Percentiles rank a stretch among this genome's conserved stretches.
These are phyloP conservation scores for Pythium aristosporum DNA, from an alignment of 352 stramenopile genomes.

Conservation along the genomic window DNA sequence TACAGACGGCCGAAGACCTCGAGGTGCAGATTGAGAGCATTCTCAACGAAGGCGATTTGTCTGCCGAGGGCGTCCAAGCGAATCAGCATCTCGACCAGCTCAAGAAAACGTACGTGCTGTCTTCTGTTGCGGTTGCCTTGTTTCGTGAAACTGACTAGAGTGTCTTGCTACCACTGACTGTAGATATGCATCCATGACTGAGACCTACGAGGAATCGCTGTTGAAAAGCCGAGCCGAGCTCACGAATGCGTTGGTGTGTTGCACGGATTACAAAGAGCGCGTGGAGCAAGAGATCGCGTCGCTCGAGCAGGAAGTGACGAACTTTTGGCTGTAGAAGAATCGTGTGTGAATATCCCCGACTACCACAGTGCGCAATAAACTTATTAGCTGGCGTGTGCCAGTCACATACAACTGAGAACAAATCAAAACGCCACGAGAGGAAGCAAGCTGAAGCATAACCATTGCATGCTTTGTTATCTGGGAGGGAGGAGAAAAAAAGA, in stretches of 20 bases:
- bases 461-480: background rate
- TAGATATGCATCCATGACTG: constrained; percentile 51
- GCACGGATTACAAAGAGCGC: constrained; percentile 64
- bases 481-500: background rate
- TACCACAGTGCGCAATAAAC: constrained; percentile 13
- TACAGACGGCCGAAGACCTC: constrained; percentile 57
- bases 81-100: constrained; percentile 42
- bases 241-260: constrained; percentile 58
- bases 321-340: constrained; percentile 39
- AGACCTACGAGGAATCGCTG: constrained; percentile 47
- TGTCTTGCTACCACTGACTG: background rate
- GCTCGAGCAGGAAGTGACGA: constrained; percentile 54
- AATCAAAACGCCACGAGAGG: background rate
- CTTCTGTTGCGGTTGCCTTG: background rate
- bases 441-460: background rate
- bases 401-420: background rate
- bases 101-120: constrained; percentile 52
- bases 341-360: background rate
- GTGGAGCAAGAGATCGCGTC: constrained; percentile 59
- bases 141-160: constrained; percentile 5
- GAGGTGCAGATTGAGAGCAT: constrained; percentile 73
- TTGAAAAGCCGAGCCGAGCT: constrained; percentile 64
- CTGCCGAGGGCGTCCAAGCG: constrained; percentile 41
- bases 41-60: constrained; percentile 54
- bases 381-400: constrained; percentile 14